These are phyloP conservation scores for Anethum foeniculum DNA, from an alignment of 140 eudicot genomes.

Conservation along the genomic window DNA sequence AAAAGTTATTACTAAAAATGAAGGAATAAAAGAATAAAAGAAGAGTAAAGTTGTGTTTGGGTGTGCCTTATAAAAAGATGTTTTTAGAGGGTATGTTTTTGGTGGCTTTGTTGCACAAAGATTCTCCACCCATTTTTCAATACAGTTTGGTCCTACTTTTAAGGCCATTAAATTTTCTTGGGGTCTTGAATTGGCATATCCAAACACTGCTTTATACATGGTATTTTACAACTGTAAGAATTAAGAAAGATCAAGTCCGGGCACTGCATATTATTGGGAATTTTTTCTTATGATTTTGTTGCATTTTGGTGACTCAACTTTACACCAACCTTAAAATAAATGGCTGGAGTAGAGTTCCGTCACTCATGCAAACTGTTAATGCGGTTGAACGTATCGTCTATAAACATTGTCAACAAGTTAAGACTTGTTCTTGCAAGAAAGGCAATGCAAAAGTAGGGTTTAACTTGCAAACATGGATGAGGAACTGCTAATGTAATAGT, in stretches of 20 bases:
- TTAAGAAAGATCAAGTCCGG: background rate
- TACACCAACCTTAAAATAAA: too few relatives aligned
- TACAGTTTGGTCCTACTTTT: constrained; percentile 6
- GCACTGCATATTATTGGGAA: background rate
- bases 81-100: constrained; percentile 7
- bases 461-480: too few relatives aligned
- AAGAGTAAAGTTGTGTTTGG: constrained; percentile 17
- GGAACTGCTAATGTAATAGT: too few relatives aligned
- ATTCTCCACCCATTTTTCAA: constrained; percentile 11
- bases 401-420: too few relatives aligned
- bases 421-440: too few relatives aligned
- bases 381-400: too few relatives aligned
- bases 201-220: background rate
- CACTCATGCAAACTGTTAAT: too few relatives aligned
- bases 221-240: background rate
- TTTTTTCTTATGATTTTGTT: too few relatives aligned
- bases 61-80: constrained; percentile 10
- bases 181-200: background rate
- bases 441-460: too few relatives aligned
- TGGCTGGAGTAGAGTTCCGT: too few relatives aligned
- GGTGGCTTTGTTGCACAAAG: constrained; percentile 1
- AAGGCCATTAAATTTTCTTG: constrained; percentile 2
- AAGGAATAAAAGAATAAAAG: background rate
- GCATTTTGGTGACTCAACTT: too few relatives aligned
- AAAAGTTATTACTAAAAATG: background rate